These are phyloP conservation scores for Punica granatum DNA, from an alignment of 345 rosid genomes.

Conservation along the genomic window DNA sequence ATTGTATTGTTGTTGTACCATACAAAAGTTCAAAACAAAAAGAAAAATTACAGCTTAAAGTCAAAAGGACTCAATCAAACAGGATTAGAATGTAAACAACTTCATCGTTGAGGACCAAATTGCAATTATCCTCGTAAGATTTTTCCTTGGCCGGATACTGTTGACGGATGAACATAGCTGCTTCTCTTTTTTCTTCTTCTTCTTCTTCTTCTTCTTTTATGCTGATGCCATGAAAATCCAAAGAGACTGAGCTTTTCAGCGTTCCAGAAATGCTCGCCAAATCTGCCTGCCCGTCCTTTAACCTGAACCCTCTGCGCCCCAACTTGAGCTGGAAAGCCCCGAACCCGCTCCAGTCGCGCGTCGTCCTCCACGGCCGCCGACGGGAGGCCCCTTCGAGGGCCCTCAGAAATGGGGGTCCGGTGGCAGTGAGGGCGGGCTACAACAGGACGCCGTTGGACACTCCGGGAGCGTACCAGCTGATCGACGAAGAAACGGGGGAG, in stretches of 20 bases:
- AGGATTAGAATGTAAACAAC: neutral
- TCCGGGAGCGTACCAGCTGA: constrained; percentile 27
- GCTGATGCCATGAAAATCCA: neutral
- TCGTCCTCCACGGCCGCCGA: neutral
- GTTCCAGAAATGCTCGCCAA: neutral
- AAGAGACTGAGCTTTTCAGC: neutral
- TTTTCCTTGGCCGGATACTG: neutral
- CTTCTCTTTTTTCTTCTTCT: neutral
- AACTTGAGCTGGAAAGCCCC: neutral
- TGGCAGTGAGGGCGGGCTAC: constrained; percentile 14
- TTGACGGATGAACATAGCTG: neutral
- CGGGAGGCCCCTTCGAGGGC: neutral
- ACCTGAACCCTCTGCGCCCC: constrained; percentile 1
- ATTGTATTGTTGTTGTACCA: no score
- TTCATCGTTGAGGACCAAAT: neutral
- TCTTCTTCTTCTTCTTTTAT: neutral
- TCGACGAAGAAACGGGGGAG: constrained; percentile 37
- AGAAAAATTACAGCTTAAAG: no score
- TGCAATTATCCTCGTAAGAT: neutral
- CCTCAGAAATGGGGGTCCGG: neutral
- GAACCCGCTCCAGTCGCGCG: constrained; percentile 1
- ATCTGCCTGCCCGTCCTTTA: neutral
- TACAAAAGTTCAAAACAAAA: no score
- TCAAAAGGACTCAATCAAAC: no score
- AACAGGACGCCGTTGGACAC: constrained; percentile 33